Evolutionary conservation across 176 grass and related monocot species (phyloP).

Genomic region (maize (Zea mays)): Zm-B73-REFERENCE-NAM-5.0 NC_050105.1:127832001-127832500

Average conservation of each 20-base stretch:
- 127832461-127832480: not conserved
- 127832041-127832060: not conserved
- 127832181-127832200: slow-evolving; percentile 7
- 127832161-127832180: not conserved
- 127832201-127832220: not conserved
- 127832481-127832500: slow-evolving; percentile 16
- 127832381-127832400: not conserved
- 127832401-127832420: not conserved
- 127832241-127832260: not conserved
- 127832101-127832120: not conserved
- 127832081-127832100: not conserved
- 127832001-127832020: not conserved
- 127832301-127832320: not conserved
- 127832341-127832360: slow-evolving; percentile 11
- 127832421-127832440: not conserved
- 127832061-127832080: slow-evolving; percentile 9
- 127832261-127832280: not conserved
- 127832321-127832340: not conserved
- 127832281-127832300: not conserved
- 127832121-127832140: not conserved
- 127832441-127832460: not conserved
- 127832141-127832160: not conserved
- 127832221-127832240: not conserved
- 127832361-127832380: not conserved
- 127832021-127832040: not conserved